Percentiles rank a stretch among this genome's conserved stretches.
These are phyloP conservation scores for Crithidia sp. DNA, from an alignment of 208 protist genomes.

Conservation along the genomic window DNA sequence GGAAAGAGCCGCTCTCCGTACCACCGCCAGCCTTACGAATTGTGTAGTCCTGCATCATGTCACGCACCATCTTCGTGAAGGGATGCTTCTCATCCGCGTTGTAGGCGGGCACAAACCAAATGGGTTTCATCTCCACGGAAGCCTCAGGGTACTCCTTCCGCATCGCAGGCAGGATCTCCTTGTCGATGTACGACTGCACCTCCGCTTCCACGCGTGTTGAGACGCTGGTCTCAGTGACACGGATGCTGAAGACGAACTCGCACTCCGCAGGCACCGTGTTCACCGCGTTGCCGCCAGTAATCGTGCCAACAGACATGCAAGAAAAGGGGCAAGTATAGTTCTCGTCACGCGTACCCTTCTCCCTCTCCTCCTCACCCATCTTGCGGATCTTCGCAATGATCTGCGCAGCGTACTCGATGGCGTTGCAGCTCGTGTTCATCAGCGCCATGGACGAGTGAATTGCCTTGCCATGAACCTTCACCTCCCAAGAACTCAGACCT, in stretches of 20 bases:
- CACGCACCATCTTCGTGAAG: constrained; percentile 38
- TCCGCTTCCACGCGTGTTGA: constrained; percentile 15
- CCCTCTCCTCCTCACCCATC: constrained; percentile 28
- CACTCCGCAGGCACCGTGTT: constrained; percentile 61
- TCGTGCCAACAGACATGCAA: constrained; percentile 34
- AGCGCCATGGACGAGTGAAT: constrained; percentile 49
- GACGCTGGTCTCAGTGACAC: constrained; percentile 21
- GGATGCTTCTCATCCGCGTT: constrained; percentile 30
- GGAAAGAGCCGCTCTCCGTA: constrained; percentile 53
- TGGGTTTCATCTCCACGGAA: constrained; percentile 13
- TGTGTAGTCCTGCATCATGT: neutral
- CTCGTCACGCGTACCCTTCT: constrained; percentile 20
- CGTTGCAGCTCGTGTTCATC: constrained; percentile 41
- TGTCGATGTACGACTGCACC: constrained; percentile 37
- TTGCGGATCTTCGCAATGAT: constrained; percentile 42
- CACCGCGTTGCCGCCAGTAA: constrained; percentile 42
- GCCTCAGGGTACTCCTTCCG: constrained; percentile 34
- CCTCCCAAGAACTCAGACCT: constrained; percentile 21
- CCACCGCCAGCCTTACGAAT: constrained; percentile 23
- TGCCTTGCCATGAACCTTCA: constrained; percentile 45
- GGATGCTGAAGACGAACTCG: constrained; percentile 37
- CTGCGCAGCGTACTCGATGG: constrained; percentile 38
- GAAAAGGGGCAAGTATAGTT: constrained; percentile 28
- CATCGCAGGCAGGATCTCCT: constrained; percentile 29
- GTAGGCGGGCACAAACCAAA: constrained; percentile 17